Evolutionary conservation across 2,329 filamentous ascomycete genomes (phyloP), one percentile per base, ranked within the genome.

Genomic region (Capronia americana): DNA sequence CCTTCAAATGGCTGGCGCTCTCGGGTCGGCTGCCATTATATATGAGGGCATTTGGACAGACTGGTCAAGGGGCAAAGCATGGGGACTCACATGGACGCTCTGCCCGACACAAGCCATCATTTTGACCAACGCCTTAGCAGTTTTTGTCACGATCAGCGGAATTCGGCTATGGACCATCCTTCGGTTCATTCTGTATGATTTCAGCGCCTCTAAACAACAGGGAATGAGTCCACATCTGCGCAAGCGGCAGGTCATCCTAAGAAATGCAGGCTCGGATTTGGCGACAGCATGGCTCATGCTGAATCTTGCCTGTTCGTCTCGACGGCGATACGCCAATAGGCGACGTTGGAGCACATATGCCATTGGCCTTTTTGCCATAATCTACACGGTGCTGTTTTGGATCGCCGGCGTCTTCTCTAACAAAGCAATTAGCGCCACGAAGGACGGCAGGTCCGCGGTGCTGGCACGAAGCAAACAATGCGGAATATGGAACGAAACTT

Each of bases 1-100:
- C n/a, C n/a, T n/a, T n/a, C n/a, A n/a, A n/a, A n/a, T n/a, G n/a
- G n/a, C n/a, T n/a, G n/a, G n/a, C n/a, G n/a, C n/a, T n/a, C n/a
- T n/a, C n/a, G n/a, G n/a, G n/a, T n/a, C n/a, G n/a, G n/a, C n/a
- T n/a, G n/a, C n/a, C n/a, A n/a, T n/a, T n/a, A n/a, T n/a, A n/a
- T n/a, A n/a, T 24, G 17, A 20, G 41, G 3, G 32, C 10, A 46
- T 46, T 46, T 14, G 4, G 69, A 70, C 61, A 32, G 53, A 71
- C 51, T 71, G 61, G 60, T 65, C 69, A 2, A 67, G 59, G 20
- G 65, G 68, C 23, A 62, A 41, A 24, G 55, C 63, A 46, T 65
- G 68, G 57, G 70, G 71, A 2, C 61, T 68, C 1, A 73, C 71
- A 4, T 64, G 63, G 38, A 73, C 69, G 7, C 53, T 73, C 10